These are phyloP conservation scores for Aureobasidium sp. DNA, from an alignment of 2,329 filamentous ascomycete species.

Conservation along the genomic window DNA sequence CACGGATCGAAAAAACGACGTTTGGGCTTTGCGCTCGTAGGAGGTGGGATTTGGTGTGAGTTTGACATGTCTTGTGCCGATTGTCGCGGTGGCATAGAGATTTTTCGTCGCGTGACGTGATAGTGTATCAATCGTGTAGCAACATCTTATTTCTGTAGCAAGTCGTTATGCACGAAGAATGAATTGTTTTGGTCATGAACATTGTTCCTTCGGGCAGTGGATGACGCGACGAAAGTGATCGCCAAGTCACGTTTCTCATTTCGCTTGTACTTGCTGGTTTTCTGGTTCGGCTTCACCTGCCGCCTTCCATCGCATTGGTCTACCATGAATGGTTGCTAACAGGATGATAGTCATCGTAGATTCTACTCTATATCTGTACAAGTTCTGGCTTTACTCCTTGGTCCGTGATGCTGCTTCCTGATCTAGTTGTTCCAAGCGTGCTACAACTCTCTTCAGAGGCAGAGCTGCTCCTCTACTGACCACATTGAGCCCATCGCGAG, in stretches of 20 bases:
- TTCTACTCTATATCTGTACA: neutral
- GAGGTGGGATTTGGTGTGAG: neutral
- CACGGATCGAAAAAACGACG: slow-evolving; percentile 93
- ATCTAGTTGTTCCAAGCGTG: slow-evolving; percentile 10
- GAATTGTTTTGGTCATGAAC: neutral
- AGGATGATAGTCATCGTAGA: neutral
- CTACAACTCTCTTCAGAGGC: slow-evolving; percentile 15
- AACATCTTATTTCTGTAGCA: neutral
- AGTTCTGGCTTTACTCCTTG: neutral
- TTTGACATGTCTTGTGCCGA: neutral
- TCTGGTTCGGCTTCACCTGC: neutral
- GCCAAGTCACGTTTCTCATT: slow-evolving; percentile 14
- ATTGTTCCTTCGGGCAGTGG: neutral
- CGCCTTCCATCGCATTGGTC: neutral
- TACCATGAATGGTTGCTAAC: neutral
- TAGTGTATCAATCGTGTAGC: neutral
- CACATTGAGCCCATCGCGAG: slow-evolving; percentile 39
- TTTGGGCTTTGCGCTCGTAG: slow-evolving; percentile 86
- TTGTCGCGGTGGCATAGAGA: neutral
- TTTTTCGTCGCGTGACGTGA: neutral
- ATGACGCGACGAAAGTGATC: slow-evolving; percentile 5
- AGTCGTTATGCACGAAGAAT: neutral
- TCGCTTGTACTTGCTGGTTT: neutral
- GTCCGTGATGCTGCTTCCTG: neutral
- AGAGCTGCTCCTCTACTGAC: slow-evolving; percentile 43